Conservation (phyloP, 768 basidiomycete species). For the Amanita brunnescens region DNA sequence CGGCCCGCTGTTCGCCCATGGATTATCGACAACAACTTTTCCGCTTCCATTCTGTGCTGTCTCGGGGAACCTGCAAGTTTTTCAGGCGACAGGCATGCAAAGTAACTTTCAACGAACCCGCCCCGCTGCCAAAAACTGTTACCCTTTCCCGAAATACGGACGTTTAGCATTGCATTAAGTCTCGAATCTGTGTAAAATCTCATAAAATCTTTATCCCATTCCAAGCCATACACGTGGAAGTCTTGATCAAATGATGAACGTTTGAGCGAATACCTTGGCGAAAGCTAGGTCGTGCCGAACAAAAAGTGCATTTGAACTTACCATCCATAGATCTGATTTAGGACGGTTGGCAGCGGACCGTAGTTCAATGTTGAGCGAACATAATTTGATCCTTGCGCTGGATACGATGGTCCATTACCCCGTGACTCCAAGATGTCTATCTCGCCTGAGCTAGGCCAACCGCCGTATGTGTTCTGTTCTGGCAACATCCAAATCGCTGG, state of each 20-base stretch:
- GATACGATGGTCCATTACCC: slow-evolving; percentile 51
- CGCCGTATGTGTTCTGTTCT: slow-evolving; percentile 50
- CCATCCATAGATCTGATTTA: slow-evolving; percentile 56
- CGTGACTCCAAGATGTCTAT: slow-evolving; percentile 53
- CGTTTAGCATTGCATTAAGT: slow-evolving; percentile 51
- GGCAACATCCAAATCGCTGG: slow-evolving; percentile 73
- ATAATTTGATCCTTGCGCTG: slow-evolving; percentile 48
- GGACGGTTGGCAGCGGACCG: slow-evolving; percentile 41
- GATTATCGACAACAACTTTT: slow-evolving; percentile 49
- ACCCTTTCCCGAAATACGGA: slow-evolving; percentile 42
- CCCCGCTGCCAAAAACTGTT: slow-evolving; percentile 64
- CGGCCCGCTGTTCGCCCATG: slow-evolving; percentile 50
- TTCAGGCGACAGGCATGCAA: background rate
- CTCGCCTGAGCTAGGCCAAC: slow-evolving; percentile 51
- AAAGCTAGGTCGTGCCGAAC: slow-evolving; percentile 24
- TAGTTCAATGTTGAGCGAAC: slow-evolving; percentile 60
- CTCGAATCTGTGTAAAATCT: slow-evolving; percentile 70
- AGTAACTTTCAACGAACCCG: slow-evolving; percentile 23
- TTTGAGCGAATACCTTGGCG: slow-evolving; percentile 26
- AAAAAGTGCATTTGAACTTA: slow-evolving; percentile 39
- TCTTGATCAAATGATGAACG: slow-evolving; percentile 38
- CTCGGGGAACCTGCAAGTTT: slow-evolving; percentile 49
- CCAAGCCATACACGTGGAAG: slow-evolving; percentile 71
- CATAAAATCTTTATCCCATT: slow-evolving; percentile 70
- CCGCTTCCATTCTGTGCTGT: slow-evolving; percentile 50